Percentiles rank a stretch among this genome's conserved stretches.
phyloP scores from a whole-genome alignment of 2,329 filamentous ascomycete genomes.

The Cordyceps militaris region DNA sequence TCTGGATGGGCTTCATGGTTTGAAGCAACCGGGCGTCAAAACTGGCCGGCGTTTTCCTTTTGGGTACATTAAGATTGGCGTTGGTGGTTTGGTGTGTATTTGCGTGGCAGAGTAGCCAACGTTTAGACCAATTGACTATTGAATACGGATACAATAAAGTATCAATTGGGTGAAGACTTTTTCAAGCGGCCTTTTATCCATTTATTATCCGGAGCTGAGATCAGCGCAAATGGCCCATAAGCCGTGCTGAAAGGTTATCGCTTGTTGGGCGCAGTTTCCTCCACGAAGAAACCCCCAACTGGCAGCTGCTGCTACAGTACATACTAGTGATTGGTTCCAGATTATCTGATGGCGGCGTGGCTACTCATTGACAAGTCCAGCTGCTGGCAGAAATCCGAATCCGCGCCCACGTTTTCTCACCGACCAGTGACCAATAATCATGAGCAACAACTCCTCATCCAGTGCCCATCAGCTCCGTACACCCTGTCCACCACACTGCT shows the following conservation, averaged over 20 bases:
- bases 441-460: too few relatives aligned
- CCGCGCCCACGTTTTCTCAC: background rate
- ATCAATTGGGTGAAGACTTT: too few relatives aligned
- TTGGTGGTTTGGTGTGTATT: background rate
- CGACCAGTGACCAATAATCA: too few relatives aligned
- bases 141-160: too few relatives aligned
- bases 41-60: background rate
- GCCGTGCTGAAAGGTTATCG: too few relatives aligned
- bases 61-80: background rate
- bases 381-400: background rate
- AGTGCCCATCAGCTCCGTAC: background rate
- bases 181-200: too few relatives aligned
- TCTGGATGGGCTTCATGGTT: constrained; percentile 42
- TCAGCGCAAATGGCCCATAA: background rate
- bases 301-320: too few relatives aligned
- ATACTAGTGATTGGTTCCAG: too few relatives aligned
- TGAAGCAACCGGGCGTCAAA: background rate
- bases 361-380: background rate
- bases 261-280: too few relatives aligned
- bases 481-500: background rate
- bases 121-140: too few relatives aligned
- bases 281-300: background rate
- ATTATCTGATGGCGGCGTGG: background rate
- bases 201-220: background rate
- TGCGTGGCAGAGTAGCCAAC: background rate